Evolutionary conservation across 116 monocot genomes (phyloP), one percentile per base, ranked within the genome.

Genomic region (Phalaenopsis hybrid): DNA sequence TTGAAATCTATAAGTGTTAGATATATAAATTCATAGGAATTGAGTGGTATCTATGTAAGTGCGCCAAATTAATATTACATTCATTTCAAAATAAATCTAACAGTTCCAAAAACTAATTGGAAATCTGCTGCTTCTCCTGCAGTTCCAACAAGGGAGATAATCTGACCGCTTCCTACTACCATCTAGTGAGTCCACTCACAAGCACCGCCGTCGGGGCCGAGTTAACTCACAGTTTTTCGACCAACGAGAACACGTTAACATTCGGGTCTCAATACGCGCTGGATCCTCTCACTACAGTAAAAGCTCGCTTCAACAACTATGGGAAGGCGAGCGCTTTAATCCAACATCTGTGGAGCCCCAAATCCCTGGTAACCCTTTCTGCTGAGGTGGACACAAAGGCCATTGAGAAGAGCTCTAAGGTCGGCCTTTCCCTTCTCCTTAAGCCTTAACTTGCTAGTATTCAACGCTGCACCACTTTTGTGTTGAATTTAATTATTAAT

Each of bases 371-470:
- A 52, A 89, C 92, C 65, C 16, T 92, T 45, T 90, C 90, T 17
- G 88, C 83, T n/a, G 92, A 92, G 80, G 88, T 88, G 4, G 92
- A 92, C 78, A 84, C 89, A 15, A 88, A 88, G 77, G 85, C 90
- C 33, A 74, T 86, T 44, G 86, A 82, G 41, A 86, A 87, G 44
- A 86, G 86, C 18, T 82, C 87, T 5, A 88, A 88, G 81, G 83
- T 92, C 34, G 92, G 92, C 17, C 44, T 92, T 23, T 74, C 92
- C 23, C 52, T 92, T 25, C 63, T 89, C 46, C 92, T 92, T 44
- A 92, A 86, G 50, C 91, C 86, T 48, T 91, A 80, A 91, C 52
- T 49, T 49, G 49, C 11, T 8, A 49, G 7, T 49, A 9, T 49
- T 49, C 7, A 49, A 49, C 0, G 49, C 10, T 49, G 49, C 11